Evolutionary conservation across 306 rosid genomes (phyloP).

Genomic region (Pueraria montana): DNA sequence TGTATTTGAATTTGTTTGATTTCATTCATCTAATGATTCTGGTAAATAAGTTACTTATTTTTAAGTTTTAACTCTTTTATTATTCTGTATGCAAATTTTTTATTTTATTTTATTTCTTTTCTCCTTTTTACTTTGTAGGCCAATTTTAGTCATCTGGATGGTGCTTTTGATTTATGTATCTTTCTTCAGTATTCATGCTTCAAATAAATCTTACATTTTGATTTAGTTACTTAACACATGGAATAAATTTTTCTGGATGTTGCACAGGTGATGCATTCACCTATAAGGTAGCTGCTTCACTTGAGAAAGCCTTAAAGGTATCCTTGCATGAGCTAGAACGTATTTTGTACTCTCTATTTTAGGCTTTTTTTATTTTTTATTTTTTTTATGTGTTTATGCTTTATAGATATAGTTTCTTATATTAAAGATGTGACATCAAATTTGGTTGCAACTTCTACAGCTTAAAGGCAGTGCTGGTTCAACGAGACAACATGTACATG

Average conservation of each 20-base stretch:
- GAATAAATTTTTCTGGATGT: slow-evolving; percentile 37
- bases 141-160: slow-evolving; percentile 28
- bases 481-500: slow-evolving; percentile 81
- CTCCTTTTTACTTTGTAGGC: not conserved
- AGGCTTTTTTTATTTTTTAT: not conserved
- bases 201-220: slow-evolving; percentile 5
- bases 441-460: slow-evolving; percentile 54
- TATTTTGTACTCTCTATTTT: slow-evolving; percentile 33
- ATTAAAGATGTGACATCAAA: slow-evolving; percentile 18
- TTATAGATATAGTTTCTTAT: slow-evolving; percentile 25
- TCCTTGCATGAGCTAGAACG: slow-evolving; percentile 43
- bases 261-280: slow-evolving; percentile 71
- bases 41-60: slow-evolving; percentile 31
- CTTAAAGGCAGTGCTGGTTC: slow-evolving; percentile 77
- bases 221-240: not conserved
- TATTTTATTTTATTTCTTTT: not conserved
- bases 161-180: slow-evolving; percentile 25
- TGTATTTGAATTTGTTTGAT: slow-evolving; percentile 20
- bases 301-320: slow-evolving; percentile 95
- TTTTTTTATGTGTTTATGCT: slow-evolving; percentile 2
- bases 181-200: slow-evolving; percentile 26
- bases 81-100: not conserved
- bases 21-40: slow-evolving; percentile 2
- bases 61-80: slow-evolving; percentile 10
- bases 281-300: slow-evolving; percentile 64